Evolutionary conservation across 139 green algal genomes (phyloP).

Genomic region (Tetradesmus obliquus): DNA sequence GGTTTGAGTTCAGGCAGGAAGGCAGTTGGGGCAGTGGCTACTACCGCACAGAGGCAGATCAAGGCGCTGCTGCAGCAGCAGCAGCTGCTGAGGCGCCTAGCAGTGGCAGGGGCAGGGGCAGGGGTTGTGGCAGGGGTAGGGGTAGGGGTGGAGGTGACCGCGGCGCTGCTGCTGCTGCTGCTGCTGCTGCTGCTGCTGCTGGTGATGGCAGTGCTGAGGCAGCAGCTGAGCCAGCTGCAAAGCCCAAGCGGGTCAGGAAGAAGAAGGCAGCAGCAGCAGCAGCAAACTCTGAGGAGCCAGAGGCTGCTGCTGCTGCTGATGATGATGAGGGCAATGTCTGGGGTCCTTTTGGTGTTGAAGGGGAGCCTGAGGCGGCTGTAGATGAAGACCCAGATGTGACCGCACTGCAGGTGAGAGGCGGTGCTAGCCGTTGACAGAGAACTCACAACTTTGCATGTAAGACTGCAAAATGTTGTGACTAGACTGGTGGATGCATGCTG

Average conservation of each 20-base stretch:
- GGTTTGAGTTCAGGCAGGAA: not conserved
- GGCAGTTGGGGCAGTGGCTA: not conserved
- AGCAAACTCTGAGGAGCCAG: not conserved
- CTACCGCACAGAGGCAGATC: not conserved
- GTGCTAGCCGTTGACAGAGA: not conserved
- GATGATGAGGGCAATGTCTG: conserved; percentile 35
- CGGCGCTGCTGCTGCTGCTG: not conserved
- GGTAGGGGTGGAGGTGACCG: not conserved
- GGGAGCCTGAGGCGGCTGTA: not conserved
- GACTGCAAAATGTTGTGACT: no score
- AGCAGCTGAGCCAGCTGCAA: not conserved
- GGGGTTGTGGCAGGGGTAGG: not conserved
- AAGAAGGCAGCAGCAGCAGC: conserved; percentile 12
- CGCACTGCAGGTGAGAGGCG: not conserved
- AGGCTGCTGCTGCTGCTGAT: not conserved
- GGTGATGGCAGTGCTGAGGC: not conserved
- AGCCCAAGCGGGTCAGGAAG: not conserved
- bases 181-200: not conserved
- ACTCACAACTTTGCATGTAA: no score
- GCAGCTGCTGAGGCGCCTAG: not conserved
- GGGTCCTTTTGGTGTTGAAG: conserved; percentile 48
- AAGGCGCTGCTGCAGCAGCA: not conserved
- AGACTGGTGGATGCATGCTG: no score
- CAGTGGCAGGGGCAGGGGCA: not conserved
- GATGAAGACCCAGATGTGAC: conserved; percentile 39